Evolutionary conservation across 306 rosid species (phyloP), one percentile per base, ranked within the genome.

Genomic region (Vigna reflexopilosa): DNA sequence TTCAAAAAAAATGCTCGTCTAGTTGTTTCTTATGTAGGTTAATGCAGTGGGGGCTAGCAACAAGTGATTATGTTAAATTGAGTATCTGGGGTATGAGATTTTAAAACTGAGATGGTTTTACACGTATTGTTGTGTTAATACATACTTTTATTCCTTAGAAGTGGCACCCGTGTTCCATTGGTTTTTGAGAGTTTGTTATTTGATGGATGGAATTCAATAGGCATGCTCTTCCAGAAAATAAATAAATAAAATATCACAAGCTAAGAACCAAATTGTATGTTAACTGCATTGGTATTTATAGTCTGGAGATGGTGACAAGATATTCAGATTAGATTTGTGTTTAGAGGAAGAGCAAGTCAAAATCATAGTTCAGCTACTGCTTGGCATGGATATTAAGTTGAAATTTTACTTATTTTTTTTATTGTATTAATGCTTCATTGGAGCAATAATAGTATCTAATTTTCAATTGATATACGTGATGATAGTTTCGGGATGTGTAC

Each of bases 271-370:
- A 65, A 40, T 9, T 38, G 26, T 5, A 40, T 36, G 11, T 64
- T n/a, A 36, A 64, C n/a, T 17, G 50, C 15, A n/a, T 44, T 26
- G 6, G 24, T 52, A 9, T 64, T 14, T 49, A 22, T 24, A 24
- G 17, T 51, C 49, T 12, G 3, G 20, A 63, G 58, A 24, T 63
- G 73, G 67, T 52, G 19, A 47, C 19, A 57, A 40, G 38, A 48
- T 64, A 62, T 72, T 48, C 47, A 49, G 16, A 7, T 50, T 61
- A 71, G 22, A 16, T 71, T 62, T 72, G 52, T 50, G 63, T 40
- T 61, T 58, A 17, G 59, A 44, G 70, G 59, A 47, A 24, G 70
- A 17, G 20, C 2, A 64, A 44, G 24, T 32, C 24, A 62, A 20
- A 45, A 22, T 47, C 78, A 28, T 65, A 13, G 7, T 65, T 64